Evolutionary conservation across 2,329 filamentous ascomycete species (phyloP), one percentile per base, ranked within the genome.

Genomic region (Xylogone sp.): DNA sequence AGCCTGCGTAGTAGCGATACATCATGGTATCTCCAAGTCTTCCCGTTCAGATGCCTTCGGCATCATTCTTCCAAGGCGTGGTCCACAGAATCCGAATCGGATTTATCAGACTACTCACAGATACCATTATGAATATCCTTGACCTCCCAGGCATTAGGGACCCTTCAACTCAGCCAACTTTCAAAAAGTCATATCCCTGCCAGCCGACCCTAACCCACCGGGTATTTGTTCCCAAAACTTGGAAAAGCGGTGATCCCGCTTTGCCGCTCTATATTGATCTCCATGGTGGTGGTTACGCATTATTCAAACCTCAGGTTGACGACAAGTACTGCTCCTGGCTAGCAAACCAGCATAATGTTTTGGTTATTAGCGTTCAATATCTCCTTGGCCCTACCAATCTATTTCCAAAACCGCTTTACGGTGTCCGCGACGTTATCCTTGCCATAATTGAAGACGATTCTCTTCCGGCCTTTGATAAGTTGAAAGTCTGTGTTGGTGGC

Each of bases 331-430:
- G 74, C 62, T 62, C 62, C 39, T 55, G 58, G 50, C 76, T 77
- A 55, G 67, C 75, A 21, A 64, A 70, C 47, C 55, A 61, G 1
- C 67, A 72, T 48, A 59, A 61, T 48, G 65, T 74, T 52, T 62
- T 79, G 8, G 74, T 79, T 13, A 59, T 79, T 16, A 70, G 69
- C 16, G 68, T 81, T 27, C 69, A 76, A 57, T 81, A 82, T 66
- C 62, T 66, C 57, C 75, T 76, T 59, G 71, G 75, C 0, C 78
- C 77, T 0, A 55, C 59, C 8, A 54, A 62, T 18, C 67, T 68
- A 5, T 82, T 78, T 58, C 79, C 78, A 0, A 59, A 52, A 0
- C 66, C 69, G 0, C 65, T 73, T 4, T 56, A 75, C 55, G 77
- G 81, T 57, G 53, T 79, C 20, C 73, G 70, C 21, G 72, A 72